These are phyloP conservation scores for Dipteronia dyeriana DNA, from an alignment of 345 rosid species.

Conservation along the genomic window DNA sequence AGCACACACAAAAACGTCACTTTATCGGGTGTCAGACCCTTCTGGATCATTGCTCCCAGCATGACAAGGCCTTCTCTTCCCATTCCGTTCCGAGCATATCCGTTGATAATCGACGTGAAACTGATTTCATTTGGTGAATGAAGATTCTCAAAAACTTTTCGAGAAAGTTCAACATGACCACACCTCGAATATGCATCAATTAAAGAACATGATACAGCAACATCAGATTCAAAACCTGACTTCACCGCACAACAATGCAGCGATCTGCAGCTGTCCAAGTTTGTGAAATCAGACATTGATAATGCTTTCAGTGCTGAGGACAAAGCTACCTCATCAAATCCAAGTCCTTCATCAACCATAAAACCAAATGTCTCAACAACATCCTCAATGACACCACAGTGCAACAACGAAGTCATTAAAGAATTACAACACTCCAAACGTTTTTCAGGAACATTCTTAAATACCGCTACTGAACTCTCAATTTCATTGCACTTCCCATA, in stretches of 20 bases:
- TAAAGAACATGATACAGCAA: conserved; percentile 72
- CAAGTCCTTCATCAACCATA: conserved; percentile 76
- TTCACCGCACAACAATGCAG: conserved; percentile 65
- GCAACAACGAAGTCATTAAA: conserved; percentile 65
- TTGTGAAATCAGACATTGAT: conserved; percentile 39
- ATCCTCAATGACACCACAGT: conserved; percentile 55
- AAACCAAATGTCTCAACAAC: conserved; percentile 66
- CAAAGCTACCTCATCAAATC: conserved; percentile 64
- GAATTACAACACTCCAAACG: conserved; percentile 66
- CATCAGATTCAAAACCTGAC: conserved; percentile 52
- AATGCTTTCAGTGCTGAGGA: conserved; percentile 68
- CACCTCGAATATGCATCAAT: conserved; percentile 68
- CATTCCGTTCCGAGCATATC: conserved; percentile 64
- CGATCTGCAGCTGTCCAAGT: conserved; percentile 42
- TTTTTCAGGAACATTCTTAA: conserved; percentile 38
- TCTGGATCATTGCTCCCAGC: conserved; percentile 55
- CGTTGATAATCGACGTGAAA: conserved; percentile 67
- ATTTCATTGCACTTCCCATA: conserved; percentile 77
- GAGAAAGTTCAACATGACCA: conserved; percentile 57
- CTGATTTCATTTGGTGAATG: conserved; percentile 61
- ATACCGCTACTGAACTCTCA: conserved; percentile 49
- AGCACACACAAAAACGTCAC: conserved; percentile 68
- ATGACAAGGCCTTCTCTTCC: conserved; percentile 61
- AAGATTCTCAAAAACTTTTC: conserved; percentile 48
- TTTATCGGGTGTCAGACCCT: conserved; percentile 62